These are phyloP conservation scores for Ceratopteris richardii DNA, from an alignment of 75 land plant species.

Conservation along the genomic window DNA sequence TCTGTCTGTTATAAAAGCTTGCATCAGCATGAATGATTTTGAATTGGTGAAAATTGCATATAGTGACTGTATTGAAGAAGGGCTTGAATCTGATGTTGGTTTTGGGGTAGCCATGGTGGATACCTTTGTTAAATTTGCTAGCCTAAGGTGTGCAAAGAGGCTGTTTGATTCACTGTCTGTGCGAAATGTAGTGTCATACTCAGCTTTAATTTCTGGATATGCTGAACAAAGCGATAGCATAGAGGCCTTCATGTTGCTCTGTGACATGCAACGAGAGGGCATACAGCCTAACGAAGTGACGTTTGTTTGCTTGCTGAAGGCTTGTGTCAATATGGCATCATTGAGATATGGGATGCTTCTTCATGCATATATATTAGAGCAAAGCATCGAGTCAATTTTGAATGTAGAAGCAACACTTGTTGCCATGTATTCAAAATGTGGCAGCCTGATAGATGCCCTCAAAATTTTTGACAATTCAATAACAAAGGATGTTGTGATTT, in stretches of 20 bases:
- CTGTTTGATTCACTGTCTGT: constrained; percentile 18
- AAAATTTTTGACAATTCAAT: constrained; percentile 10
- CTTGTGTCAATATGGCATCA: constrained; percentile 17
- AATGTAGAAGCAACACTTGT: constrained; percentile 19
- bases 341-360: constrained; percentile 23
- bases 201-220: constrained; percentile 38
- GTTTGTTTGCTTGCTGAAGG: constrained; percentile 26
- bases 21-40: constrained; percentile 15
- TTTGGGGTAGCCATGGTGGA: constrained; percentile 32
- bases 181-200: constrained; percentile 29
- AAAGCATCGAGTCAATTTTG: constrained; percentile 10
- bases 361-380: constrained; percentile 21
- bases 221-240: constrained; percentile 10
- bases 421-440: constrained; percentile 13
- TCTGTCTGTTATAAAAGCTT: constrained; percentile 20
- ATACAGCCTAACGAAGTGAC: constrained; percentile 32
- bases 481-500: constrained; percentile 15
- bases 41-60: constrained; percentile 24
- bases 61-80: constrained; percentile 23
- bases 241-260: constrained; percentile 17
- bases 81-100: constrained; percentile 27
- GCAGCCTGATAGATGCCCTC: constrained; percentile 7
- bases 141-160: constrained; percentile 15
- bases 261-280: constrained; percentile 19
- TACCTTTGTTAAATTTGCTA: constrained; percentile 32